Conservation (phyloP, 2,329 filamentous ascomycete species). For the Xylariales sp. region DNA sequence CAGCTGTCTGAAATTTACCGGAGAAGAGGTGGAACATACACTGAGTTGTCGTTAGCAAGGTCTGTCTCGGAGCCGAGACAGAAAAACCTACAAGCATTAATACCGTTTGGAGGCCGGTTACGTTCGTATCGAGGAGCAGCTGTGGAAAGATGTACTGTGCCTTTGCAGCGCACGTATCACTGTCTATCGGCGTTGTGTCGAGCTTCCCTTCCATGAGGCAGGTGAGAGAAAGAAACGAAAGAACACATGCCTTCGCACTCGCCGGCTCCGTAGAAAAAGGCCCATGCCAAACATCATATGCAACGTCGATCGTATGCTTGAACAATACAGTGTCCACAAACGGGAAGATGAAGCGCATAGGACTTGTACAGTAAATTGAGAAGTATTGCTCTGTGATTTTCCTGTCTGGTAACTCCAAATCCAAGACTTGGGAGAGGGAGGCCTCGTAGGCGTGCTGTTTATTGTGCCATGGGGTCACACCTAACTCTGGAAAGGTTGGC, state of each 20-base stretch:
- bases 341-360: conserved; percentile 43
- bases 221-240: conserved; percentile 41
- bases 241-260: conserved; percentile 40
- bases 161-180: conserved; percentile 34
- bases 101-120: conserved; percentile 40
- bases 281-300: conserved; percentile 30
- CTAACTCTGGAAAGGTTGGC: conserved; percentile 18
- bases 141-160: conserved; percentile 38
- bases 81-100: conserved; percentile 41
- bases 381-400: conserved; percentile 24
- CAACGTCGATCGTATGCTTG: conserved; percentile 35
- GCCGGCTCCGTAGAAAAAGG: conserved; percentile 21
- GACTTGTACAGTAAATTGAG: conserved; percentile 25
- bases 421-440: background rate
- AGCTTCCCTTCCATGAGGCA: conserved; percentile 18
- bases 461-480: conserved; percentile 13
- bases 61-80: background rate
- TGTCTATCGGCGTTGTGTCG: conserved; percentile 26
- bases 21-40: conserved; percentile 37
- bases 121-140: conserved; percentile 35
- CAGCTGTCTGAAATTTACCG: conserved; percentile 41
- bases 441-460: background rate
- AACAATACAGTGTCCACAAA: conserved; percentile 44
- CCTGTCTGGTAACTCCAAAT: conserved; percentile 32
- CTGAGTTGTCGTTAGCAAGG: conserved; percentile 17